Evolutionary conservation across 1,139 yeast genomes (phyloP), one percentile per base, ranked within the genome.

Genomic region (Yamadazyma dendronema): DNA sequence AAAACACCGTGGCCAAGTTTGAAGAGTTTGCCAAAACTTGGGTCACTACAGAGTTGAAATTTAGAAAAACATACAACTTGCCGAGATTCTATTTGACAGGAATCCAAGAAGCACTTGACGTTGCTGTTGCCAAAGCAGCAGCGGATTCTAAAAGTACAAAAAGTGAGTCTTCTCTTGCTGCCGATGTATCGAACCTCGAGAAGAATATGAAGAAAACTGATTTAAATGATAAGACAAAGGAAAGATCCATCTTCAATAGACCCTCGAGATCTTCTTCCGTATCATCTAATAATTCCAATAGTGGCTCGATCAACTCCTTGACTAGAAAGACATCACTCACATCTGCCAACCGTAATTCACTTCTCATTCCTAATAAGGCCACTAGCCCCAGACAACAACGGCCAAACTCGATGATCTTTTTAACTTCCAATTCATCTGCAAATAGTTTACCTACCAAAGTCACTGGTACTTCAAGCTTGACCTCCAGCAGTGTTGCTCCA

Each of bases 1-100:
- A 60, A 25, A 50, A 49, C 1, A 46, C 57, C 12, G 17, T 60
- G 7, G 40, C 34, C 2, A 56, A 56, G 35, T 50, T 68, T 17
- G 63, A 59, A 28, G 70, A 64, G 34, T 67, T 71, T 43, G 65
- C 65, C 1, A 33, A 44, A 22, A 41, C 46, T 17, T 71, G 77
- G 77, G 46, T 67, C 1, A 31, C 53, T 5, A 53, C 62, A 13
- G 77, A 71, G 44, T 41, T 68, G 32, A 51, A 59, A 17, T 71
- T 70, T 42, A 55, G 77, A 43, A 61, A 56, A 36, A 47, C 48
- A 3, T 61, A 67, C 44, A 52, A 52, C 22, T 49, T 70, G 27
- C 74, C 44, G 3, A 37, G 28, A 21, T 29, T 21, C 24, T 35
- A 40, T 17, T 28, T 40, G 17, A 31, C 28, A 23, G 37, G 33